Evolutionary conservation across 2,329 filamentous ascomycete genomes (phyloP), one percentile per base, ranked within the genome.

Genomic region (Talaromyces sp.): DNA sequence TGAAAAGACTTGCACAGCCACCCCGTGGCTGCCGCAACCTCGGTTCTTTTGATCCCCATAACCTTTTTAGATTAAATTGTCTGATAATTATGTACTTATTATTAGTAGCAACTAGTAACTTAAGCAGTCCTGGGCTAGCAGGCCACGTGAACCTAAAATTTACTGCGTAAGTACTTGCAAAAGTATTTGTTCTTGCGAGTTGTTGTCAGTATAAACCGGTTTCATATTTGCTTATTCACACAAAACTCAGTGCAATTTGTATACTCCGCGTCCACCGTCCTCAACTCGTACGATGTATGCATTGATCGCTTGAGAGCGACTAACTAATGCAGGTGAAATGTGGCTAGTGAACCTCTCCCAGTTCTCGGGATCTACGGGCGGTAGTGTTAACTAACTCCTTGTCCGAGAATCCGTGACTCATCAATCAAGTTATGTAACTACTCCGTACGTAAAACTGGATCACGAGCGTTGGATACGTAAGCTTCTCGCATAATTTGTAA

Each of bases 271-370:
- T 28, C 25, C 3, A 28, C 25, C 25, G n/a, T n/a, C n/a, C n/a
- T 7, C 25, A 28, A 28, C 25, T 28, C 25, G 25, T 28, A 28
- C 25, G 25, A 28, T 28, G 7, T 4, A 28, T 28, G 43, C 31
- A 21, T 35, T 15, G n/a, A 50, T 51, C 35, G 55, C 55, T 57
- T 51, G 55, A 28, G n/a, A 28, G 31, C 43, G 54, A 56, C 40
- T 45, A 43, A 15, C 55, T 52, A 50, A 53, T 57, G 39, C 46
- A 57, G 39, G 56, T 45, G 22, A 37, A 19, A 3, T 53, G 48
- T 57, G 56, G 56, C 56, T 57, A 52, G 56, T 57, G 45, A 33
- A 36, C n/a, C 21, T 19, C 53, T 57, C 55, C 37, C 46, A 52
- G 55, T 57, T 57, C 31, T 50, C 56, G 54, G 56, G 46, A 57